These are phyloP conservation scores for Pleurotus cornucopiae DNA, from an alignment of 768 basidiomycete genomes.

Conservation along the genomic window DNA sequence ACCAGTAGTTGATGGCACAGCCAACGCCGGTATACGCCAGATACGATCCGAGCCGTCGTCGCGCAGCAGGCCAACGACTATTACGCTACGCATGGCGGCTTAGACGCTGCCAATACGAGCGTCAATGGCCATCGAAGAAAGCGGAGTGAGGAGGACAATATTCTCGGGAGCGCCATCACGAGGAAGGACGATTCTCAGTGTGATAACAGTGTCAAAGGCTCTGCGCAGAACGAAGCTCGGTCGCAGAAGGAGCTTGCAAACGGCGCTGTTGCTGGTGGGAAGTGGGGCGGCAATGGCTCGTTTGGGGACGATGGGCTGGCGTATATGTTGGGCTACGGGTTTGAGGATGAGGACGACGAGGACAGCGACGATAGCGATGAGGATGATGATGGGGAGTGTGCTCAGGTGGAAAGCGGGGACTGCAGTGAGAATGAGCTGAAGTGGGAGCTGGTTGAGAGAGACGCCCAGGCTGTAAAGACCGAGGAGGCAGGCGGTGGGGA, in stretches of 20 bases:
- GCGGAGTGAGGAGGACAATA: background rate
- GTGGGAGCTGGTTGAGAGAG: background rate
- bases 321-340: background rate
- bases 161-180: background rate
- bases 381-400: constrained; percentile 6
- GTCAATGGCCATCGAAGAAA: background rate
- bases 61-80: constrained; percentile 12
- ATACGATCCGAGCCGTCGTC: constrained; percentile 12
- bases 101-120: background rate
- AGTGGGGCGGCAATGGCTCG: background rate
- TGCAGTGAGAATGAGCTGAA: background rate
- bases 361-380: constrained; percentile 7
- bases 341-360: constrained; percentile 5
- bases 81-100: background rate
- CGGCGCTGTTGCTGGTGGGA: background rate
- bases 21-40: constrained; percentile 10
- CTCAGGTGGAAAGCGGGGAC: background rate
- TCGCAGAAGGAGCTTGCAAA: background rate
- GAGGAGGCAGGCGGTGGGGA: background rate
- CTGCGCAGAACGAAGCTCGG: background rate
- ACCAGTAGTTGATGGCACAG: background rate
- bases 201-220: background rate
- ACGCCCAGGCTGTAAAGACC: background rate
- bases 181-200: background rate
- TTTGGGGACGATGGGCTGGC: constrained; percentile 1